Conservation (phyloP, 2,329 filamentous ascomycete genomes). For the Fusarium albidum region DNA sequence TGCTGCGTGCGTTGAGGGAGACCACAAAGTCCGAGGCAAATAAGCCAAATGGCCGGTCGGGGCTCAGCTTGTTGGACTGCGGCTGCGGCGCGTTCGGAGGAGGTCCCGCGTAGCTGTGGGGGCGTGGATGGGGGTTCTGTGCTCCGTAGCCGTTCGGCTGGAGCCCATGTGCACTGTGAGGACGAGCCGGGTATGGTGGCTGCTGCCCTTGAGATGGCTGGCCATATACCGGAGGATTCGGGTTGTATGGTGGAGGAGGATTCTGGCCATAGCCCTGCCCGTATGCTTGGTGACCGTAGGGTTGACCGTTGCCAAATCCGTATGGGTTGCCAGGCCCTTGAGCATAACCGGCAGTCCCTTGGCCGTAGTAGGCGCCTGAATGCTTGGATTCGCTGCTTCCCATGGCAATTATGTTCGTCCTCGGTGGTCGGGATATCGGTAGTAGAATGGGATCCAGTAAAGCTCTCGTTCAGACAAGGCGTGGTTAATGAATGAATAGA, state of each 20-base stretch:
- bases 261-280: slow-evolving; percentile 2
- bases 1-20: slow-evolving; percentile 1
- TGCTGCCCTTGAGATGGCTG: slow-evolving; percentile 1
- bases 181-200: neutral
- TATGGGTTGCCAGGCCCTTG: neutral
- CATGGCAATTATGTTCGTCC: neutral
- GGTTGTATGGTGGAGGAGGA: neutral
- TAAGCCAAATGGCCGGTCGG: slow-evolving; percentile 8
- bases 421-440: neutral
- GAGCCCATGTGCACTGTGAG: neutral
- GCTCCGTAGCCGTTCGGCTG: neutral
- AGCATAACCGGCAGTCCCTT: neutral
- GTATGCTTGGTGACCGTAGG: neutral
- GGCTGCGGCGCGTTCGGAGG: neutral
- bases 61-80: neutral
- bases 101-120: neutral
- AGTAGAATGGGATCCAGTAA: neutral
- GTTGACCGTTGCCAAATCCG: neutral
- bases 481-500: neutral
- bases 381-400: slow-evolving; percentile 2
- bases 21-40: slow-evolving; percentile 8
- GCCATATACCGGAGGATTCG: neutral
- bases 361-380: neutral
- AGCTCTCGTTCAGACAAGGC: neutral
- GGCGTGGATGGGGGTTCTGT: neutral